Evolutionary conservation across 75 land plant genomes (phyloP), one percentile per base, ranked within the genome.

Genomic region (Azolla pinnata): DNA sequence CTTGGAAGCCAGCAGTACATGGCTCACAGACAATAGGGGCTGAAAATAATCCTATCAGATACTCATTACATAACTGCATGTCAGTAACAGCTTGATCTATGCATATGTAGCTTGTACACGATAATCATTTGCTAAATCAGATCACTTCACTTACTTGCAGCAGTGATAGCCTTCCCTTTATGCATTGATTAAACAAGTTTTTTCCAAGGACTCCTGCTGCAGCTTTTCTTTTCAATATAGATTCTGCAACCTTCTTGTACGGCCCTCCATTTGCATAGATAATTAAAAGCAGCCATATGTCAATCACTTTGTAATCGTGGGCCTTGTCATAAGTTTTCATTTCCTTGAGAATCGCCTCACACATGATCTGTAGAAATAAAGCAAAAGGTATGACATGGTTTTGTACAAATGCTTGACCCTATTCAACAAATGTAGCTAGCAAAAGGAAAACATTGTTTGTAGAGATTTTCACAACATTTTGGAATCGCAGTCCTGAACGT

Each of bases 281-380:
- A 25, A 90, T 79, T 54, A 87, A 32, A 34, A 90, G 73, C 20
- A 90, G 65, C 92, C 86, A 83, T 29, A 90, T 27, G 61, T 90
- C 96, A 53, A 90, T 77, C 26, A 81, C 82, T 67, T 83, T 90
- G 61, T 90, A 83, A 57, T 90, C 78, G 1, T 44, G 68, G 52
- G 73, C 71, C 19, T 78, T 59, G 29, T 79, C 75, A 44, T 81
- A 51, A 52, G 44, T 25, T 50, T 77, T 79, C 26, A 90, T 66
- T 62, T 90, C 96, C 61, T 90, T 90, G 72, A 90, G 58, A 44
- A 87, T 50, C 32, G 77, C 83, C 57, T 87, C 85, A 62, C 77
- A 81, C 4, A 86, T 76, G 25, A 81, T 54, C 96, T 90, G 67
- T 59, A 72, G 31, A 3, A 32, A 2, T 19, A 30, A 31, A 31